These are phyloP conservation scores for Cladosporium sp. DNA, from an alignment of 2,329 filamentous ascomycete genomes.

Conservation along the genomic window DNA sequence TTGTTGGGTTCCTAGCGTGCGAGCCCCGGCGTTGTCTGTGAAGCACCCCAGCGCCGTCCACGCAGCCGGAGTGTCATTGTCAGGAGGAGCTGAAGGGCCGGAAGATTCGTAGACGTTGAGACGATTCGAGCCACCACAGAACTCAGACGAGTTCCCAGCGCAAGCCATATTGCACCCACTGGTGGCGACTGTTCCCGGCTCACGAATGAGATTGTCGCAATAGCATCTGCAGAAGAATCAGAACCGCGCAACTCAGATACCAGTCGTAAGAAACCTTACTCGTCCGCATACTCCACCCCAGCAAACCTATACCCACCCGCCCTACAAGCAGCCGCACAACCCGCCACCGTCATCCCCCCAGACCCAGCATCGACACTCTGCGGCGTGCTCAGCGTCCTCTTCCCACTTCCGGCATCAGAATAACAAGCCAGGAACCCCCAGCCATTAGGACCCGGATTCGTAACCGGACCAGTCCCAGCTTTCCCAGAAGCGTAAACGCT, in stretches of 20 bases:
- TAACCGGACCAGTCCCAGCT: constrained; percentile 14
- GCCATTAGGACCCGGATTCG: constrained; percentile 1
- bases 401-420: background rate
- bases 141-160: constrained; percentile 10
- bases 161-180: constrained; percentile 12
- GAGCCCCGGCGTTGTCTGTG: constrained; percentile 19
- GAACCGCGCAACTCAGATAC: constrained; percentile 14
- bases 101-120: constrained; percentile 43
- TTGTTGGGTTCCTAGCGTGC: constrained; percentile 18
- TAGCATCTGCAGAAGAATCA: constrained; percentile 41
- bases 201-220: constrained; percentile 34
- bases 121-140: constrained; percentile 20
- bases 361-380: constrained; percentile 21
- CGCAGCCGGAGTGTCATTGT: background rate
- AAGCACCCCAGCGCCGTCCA: constrained; percentile 26
- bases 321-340: constrained; percentile 53
- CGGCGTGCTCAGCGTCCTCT: constrained; percentile 10
- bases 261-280: constrained; percentile 36
- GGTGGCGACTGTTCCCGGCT: background rate
- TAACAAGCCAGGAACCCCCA: constrained; percentile 6
- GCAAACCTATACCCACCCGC: constrained; percentile 48
- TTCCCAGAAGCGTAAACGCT: constrained; percentile 16
- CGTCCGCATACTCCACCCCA: constrained; percentile 52
- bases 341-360: constrained; percentile 50
- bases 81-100: background rate